phyloP scores from a whole-genome alignment of 345 rosid genomes.

The Hibiscus trionum region DNA sequence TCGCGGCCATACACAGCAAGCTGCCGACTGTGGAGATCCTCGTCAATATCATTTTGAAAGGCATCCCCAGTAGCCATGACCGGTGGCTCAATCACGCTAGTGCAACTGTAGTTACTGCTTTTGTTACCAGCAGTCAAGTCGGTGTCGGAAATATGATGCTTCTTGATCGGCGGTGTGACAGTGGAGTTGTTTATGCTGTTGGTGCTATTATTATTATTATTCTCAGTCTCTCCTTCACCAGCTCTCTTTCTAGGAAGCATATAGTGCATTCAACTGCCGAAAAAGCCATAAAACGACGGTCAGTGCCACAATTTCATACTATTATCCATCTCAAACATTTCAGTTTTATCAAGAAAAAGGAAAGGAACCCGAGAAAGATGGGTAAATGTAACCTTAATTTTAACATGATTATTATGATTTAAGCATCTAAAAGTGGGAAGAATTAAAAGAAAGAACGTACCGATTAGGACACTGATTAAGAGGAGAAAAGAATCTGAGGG shows the following conservation, averaged over 20 bases:
- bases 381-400: slow-evolving; percentile 27
- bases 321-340: not conserved
- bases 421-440: not conserved
- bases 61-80: slow-evolving; percentile 67
- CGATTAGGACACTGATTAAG: slow-evolving; percentile 27
- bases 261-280: slow-evolving; percentile 68
- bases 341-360: not conserved
- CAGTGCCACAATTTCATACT: slow-evolving; percentile 11
- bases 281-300: slow-evolving; percentile 30
- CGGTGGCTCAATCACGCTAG: slow-evolving; percentile 13
- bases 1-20: slow-evolving; percentile 98
- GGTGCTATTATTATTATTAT: slow-evolving; percentile 16
- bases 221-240: slow-evolving; percentile 43
- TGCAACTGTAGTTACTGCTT: slow-evolving; percentile 10
- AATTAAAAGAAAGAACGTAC: not conserved
- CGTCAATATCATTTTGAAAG: slow-evolving; percentile 69
- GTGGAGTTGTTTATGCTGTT: slow-evolving; percentile 4
- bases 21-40: slow-evolving; percentile 97
- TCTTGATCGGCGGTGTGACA: slow-evolving; percentile 41
- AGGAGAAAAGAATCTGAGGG: slow-evolving; percentile 33
- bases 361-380: slow-evolving; percentile 5
- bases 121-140: slow-evolving; percentile 18
- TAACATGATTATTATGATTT: slow-evolving; percentile 15
- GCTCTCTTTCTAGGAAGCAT: slow-evolving; percentile 97
- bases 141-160: slow-evolving; percentile 32